phyloP scores from a whole-genome alignment of 108 stramenopile species.

The Nannochloropsis granulata region DNA sequence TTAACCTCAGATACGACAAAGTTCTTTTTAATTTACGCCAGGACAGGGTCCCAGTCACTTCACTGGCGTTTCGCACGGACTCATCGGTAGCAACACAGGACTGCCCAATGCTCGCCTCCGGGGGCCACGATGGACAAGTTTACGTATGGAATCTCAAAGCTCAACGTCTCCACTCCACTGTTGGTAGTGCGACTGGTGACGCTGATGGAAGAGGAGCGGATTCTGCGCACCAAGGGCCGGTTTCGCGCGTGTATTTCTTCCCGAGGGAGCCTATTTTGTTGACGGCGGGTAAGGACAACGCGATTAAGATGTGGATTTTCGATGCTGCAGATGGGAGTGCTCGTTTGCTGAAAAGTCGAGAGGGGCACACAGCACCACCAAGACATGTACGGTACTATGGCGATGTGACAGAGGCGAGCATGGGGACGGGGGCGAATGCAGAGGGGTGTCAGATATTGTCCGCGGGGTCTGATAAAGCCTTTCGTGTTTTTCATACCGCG shows the following conservation, averaged over 20 bases:
- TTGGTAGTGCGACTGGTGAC: not conserved
- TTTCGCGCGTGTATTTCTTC: not conserved
- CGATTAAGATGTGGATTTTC: constrained; percentile 34
- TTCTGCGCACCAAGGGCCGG: not conserved
- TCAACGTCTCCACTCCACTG: constrained; percentile 31
- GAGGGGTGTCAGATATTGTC: constrained; percentile 21
- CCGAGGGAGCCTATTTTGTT: constrained; percentile 33
- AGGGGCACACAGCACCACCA: constrained; percentile 25
- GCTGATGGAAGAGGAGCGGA: not conserved
- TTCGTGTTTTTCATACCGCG: constrained; percentile 38
- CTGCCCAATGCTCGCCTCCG: constrained; percentile 30
- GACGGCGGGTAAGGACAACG: constrained; percentile 34
- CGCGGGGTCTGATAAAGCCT: constrained; percentile 27
- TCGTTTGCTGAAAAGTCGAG: constrained; percentile 21
- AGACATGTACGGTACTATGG: constrained; percentile 30
- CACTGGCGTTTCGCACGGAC: constrained; percentile 31
- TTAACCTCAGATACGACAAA: constrained; percentile 6
- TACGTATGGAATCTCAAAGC: constrained; percentile 43
- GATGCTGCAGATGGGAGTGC: constrained; percentile 35
- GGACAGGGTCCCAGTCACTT: constrained; percentile 7
- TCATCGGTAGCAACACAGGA: not conserved
- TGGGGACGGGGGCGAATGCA: constrained; percentile 30
- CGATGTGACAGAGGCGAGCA: constrained; percentile 27
- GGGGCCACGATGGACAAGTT: constrained; percentile 17
- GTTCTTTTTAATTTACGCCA: constrained; percentile 2